Conservation (phyloP, 2,329 filamentous ascomycete species). For the Aspergillus hiratsukae region DNA sequence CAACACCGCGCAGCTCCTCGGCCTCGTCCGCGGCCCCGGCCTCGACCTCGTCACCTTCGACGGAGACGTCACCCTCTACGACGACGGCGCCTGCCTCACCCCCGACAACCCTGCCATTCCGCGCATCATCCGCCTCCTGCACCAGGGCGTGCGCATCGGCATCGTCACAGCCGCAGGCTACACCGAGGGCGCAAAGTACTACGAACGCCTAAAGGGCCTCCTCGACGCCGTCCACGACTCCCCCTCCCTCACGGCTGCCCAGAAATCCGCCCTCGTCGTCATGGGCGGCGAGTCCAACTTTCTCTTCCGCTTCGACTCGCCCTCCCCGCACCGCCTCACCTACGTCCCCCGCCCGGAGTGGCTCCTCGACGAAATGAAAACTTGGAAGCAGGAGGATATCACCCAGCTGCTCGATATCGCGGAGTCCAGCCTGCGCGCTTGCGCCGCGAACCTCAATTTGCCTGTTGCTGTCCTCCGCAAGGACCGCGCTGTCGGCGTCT, state of each 20-base stretch:
- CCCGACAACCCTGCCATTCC: slow-evolving; percentile 72
- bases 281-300: slow-evolving; percentile 97
- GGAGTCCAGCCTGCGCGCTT: slow-evolving; percentile 77
- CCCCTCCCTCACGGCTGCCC: slow-evolving; percentile 54
- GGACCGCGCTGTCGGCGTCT: slow-evolving; percentile 76
- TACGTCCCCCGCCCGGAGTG: slow-evolving; percentile 58
- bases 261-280: slow-evolving; percentile 77
- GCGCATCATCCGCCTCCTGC: slow-evolving; percentile 65
- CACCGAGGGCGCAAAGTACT: slow-evolving; percentile 80
- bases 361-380: slow-evolving; percentile 54
- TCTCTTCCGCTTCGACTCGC: slow-evolving; percentile 72
- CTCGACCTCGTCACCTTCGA: slow-evolving; percentile 92
- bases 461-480: slow-evolving; percentile 80
- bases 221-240: slow-evolving; percentile 71
- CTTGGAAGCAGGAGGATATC: slow-evolving; percentile 62
- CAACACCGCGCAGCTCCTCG: slow-evolving; percentile 93
- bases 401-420: slow-evolving; percentile 79
- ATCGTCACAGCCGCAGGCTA: slow-evolving; percentile 98
- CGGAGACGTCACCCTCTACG: slow-evolving; percentile 94
- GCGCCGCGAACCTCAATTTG: slow-evolving; percentile 71
- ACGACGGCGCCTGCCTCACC: slow-evolving; percentile 76
- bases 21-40: slow-evolving; percentile 67
- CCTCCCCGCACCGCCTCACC: slow-evolving; percentile 62
- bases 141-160: slow-evolving; percentile 74
- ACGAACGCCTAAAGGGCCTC: slow-evolving; percentile 78